phyloP scores from a whole-genome alignment of 192 early-diverging fungal species.

The Phycomyces blakesleeanus region DNA sequence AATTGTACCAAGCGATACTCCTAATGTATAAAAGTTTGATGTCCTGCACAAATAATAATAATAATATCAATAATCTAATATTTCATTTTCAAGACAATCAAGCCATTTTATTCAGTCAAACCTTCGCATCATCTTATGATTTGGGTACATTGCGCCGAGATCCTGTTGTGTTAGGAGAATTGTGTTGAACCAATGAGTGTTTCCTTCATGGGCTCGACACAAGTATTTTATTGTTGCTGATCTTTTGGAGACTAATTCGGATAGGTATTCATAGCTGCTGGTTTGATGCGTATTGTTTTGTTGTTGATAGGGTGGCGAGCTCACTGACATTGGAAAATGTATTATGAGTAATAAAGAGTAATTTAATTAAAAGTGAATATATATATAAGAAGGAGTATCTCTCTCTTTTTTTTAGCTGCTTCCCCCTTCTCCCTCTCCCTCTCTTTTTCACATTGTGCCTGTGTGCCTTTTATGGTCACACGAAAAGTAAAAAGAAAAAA shows the following conservation, averaged over 20 bases:
- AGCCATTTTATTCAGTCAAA: too few relatives aligned
- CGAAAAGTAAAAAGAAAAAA: too few relatives aligned
- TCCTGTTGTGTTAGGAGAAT: constrained; percentile 39
- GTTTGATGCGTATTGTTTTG: constrained; percentile 15
- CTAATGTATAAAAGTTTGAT: constrained; percentile 60
- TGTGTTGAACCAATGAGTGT: constrained; percentile 48
- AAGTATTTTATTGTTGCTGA: constrained; percentile 44
- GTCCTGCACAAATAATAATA: constrained; percentile 17
- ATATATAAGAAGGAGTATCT: too few relatives aligned
- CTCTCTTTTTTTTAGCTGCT: too few relatives aligned
- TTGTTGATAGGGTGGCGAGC: neutral
- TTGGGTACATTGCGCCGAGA: constrained; percentile 33
- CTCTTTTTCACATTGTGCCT: too few relatives aligned
- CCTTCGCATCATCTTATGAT: constrained; percentile 39
- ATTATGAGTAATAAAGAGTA: too few relatives aligned
- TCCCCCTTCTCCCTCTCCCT: too few relatives aligned
- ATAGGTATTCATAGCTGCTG: constrained; percentile 34
- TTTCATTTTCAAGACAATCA: too few relatives aligned
- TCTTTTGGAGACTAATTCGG: constrained; percentile 44
- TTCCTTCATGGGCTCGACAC: constrained; percentile 40
- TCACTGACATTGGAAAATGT: neutral
- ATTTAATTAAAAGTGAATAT: too few relatives aligned
- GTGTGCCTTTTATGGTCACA: too few relatives aligned
- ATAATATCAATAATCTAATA: neutral
- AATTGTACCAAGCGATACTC: constrained; percentile 60